phyloP scores from a whole-genome alignment of 441 rosid genomes.

The Metrosideros polymorpha region DNA sequence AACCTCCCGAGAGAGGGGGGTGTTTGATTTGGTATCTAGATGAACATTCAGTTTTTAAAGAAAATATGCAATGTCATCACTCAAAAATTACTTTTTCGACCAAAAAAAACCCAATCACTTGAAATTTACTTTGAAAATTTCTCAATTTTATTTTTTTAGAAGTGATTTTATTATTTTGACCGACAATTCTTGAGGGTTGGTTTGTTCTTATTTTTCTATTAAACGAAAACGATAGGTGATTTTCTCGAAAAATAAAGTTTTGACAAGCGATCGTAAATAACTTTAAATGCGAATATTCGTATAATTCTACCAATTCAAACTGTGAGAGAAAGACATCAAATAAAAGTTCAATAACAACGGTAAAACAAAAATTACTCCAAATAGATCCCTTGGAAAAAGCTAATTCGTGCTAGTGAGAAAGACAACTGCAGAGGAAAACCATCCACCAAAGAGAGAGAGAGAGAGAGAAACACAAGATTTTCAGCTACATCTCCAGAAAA shows the following conservation, averaged over 20 bases:
- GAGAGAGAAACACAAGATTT: background rate
- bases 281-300: background rate
- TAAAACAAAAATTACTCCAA: background rate
- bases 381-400: background rate
- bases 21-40: background rate
- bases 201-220: background rate
- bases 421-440: background rate
- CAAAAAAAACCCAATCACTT: no score
- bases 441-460: background rate
- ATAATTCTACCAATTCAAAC: background rate
- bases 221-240: background rate
- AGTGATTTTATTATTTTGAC: background rate
- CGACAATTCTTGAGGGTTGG: background rate
- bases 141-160: no score
- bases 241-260: background rate
- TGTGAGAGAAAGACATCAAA: background rate
- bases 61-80: background rate
- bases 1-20: no score
- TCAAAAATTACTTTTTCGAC: no score
- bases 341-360: background rate
- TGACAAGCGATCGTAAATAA: no score
- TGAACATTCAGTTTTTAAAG: background rate
- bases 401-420: background rate
- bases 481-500: conserved; percentile 8
- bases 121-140: background rate